Evolutionary conservation across 768 basidiomycete genomes (phyloP).

Genomic region (Panellus pusillus): DNA sequence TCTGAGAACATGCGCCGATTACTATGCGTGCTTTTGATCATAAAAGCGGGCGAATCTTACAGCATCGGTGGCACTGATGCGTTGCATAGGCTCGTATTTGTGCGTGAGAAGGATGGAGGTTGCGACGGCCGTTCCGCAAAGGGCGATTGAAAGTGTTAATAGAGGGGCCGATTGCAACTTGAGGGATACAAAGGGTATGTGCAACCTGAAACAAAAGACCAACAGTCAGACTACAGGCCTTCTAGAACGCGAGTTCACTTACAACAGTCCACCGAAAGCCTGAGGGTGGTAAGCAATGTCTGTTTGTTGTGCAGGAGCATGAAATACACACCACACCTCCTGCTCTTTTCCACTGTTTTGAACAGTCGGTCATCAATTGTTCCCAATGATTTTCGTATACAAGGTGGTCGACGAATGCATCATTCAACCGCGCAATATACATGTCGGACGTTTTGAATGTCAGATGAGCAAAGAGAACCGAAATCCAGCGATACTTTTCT

Average conservation of each 20-base stretch:
- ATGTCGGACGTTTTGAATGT: conserved; percentile 45
- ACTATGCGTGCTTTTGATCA: neutral
- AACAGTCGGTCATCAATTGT: conserved; percentile 39
- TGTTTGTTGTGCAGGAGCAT: neutral
- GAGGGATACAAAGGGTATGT: conserved; percentile 33
- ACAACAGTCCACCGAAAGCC: conserved; percentile 4
- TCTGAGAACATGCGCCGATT: conserved; percentile 21
- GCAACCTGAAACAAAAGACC: conserved; percentile 27
- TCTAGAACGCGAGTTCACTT: neutral
- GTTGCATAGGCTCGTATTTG: conserved; percentile 36
- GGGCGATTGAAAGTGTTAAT: conserved; percentile 30
- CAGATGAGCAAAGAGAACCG: conserved; percentile 34
- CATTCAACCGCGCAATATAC: conserved; percentile 42
- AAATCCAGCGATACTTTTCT: conserved; percentile 35
- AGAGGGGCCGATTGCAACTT: conserved; percentile 26
- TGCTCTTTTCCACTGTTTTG: conserved; percentile 50
- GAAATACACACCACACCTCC: conserved; percentile 37
- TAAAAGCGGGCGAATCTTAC: conserved; percentile 31
- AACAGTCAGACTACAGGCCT: too few species aligned
- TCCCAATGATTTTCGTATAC: conserved; percentile 57
- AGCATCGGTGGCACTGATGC: conserved; percentile 37
- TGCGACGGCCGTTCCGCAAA: conserved; percentile 35
- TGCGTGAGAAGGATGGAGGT: conserved; percentile 35
- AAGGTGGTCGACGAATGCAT: conserved; percentile 53
- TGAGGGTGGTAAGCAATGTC: conserved; percentile 21